These are phyloP conservation scores for Globisporangium rhizosaccharum DNA, from an alignment of 352 stramenopile species.

Conservation along the genomic window DNA sequence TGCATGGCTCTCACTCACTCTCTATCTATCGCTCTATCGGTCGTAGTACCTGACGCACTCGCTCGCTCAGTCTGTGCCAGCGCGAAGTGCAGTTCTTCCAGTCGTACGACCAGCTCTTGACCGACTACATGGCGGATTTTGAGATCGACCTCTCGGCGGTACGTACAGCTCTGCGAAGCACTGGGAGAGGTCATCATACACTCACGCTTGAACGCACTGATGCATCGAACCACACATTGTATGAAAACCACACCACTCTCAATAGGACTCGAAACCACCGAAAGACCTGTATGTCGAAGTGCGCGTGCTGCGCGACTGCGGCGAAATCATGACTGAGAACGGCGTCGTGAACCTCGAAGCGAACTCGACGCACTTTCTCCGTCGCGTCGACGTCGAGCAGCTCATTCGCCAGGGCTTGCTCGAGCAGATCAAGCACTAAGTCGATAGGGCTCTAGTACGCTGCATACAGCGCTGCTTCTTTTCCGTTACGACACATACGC, in stretches of 20 bases:
- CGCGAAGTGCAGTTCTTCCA: constrained; percentile 89
- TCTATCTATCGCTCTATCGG: neutral
- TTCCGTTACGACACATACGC: neutral
- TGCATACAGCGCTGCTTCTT: neutral
- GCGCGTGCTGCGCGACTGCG: constrained; percentile 82
- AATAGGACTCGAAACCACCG: constrained; percentile 76
- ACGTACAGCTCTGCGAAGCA: neutral
- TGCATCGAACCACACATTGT: neutral
- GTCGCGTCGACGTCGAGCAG: constrained; percentile 81
- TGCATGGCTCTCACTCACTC: neutral
- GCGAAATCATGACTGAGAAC: constrained; percentile 90
- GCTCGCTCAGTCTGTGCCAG: constrained; percentile 56
- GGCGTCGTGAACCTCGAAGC: constrained; percentile 80
- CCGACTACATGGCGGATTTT: constrained; percentile 87
- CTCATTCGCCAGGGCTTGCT: constrained; percentile 81
- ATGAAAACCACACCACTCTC: no score
- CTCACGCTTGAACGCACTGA: neutral
- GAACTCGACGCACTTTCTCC: constrained; percentile 87
- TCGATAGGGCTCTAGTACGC: neutral
- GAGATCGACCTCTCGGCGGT: constrained; percentile 84
- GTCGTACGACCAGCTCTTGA: constrained; percentile 88
- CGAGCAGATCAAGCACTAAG: constrained; percentile 74
- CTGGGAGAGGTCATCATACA: neutral
- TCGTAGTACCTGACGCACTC: neutral
- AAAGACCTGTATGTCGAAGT: constrained; percentile 91